A percentile compares a stretch with the other conserved stretches of the same genome.
These are phyloP conservation scores for Volvariella surrecta DNA, from an alignment of 1,284 basidiomycete genomes.

Conservation along the genomic window DNA sequence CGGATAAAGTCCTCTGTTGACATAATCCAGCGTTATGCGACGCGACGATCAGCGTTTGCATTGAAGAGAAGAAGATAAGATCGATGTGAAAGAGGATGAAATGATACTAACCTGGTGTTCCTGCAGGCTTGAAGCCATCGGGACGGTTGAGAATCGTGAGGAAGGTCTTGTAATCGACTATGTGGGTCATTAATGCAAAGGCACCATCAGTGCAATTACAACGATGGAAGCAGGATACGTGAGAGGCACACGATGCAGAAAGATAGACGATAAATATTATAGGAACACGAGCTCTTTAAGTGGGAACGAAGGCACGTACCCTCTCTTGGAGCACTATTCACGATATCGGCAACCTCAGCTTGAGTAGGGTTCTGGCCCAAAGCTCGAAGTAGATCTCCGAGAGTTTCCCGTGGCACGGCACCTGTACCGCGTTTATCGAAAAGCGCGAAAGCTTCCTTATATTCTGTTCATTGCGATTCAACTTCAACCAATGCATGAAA, in stretches of 20 bases:
- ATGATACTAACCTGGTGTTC: slow-evolving; percentile 82
- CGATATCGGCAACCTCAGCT: slow-evolving; percentile 86
- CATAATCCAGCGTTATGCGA: background rate
- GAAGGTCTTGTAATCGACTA: slow-evolving; percentile 89
- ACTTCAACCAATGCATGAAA: background rate
- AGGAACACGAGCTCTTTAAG: background rate
- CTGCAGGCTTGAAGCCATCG: slow-evolving; percentile 94
- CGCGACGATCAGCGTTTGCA: background rate
- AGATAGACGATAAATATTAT: slow-evolving; percentile 10
- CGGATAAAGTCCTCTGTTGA: slow-evolving; percentile 92
- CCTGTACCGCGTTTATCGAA: slow-evolving; percentile 97
- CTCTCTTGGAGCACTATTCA: slow-evolving; percentile 66
- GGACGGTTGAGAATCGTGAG: slow-evolving; percentile 89
- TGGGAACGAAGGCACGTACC: slow-evolving; percentile 36
- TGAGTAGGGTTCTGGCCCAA: slow-evolving; percentile 98
- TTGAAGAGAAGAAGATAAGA: background rate
- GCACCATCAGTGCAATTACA: background rate
- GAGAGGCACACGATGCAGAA: background rate
- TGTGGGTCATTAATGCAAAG: background rate
- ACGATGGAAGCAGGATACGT: background rate
- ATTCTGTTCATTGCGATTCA: slow-evolving; percentile 49
- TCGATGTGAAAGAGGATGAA: slow-evolving; percentile 8
- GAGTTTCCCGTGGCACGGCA: slow-evolving; percentile 77
- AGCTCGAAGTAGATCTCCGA: slow-evolving; percentile 93
- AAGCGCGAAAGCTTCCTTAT: slow-evolving; percentile 95